Evolutionary conservation across 176 grass and related monocot species (phyloP), one percentile per base, ranked within the genome.

Genomic region (Carex kokanica): DNA sequence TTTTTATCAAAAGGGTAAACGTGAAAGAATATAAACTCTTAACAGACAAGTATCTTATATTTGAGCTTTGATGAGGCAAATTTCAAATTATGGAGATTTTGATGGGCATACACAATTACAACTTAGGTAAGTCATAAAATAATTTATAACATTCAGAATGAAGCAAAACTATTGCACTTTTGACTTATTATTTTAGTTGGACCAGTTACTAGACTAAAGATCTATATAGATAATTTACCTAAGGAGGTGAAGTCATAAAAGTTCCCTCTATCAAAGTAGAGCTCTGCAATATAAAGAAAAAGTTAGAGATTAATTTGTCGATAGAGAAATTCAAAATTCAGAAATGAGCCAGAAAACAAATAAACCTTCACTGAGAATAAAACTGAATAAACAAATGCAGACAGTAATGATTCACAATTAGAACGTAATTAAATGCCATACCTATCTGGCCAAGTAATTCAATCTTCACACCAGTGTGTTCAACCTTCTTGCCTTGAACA

Each of bases 221-320:
- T 69, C 12, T 17, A 24, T 52, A 51, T 60, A 25, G 13, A 6
- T 67, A 78, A 65, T 64, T 65, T 80, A 98, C 95, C 92, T 78
- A 98, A 78, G 20, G 95, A 98, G 73, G 90, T 94, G 57, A 98
- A 98, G 89, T 98, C 95, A 38, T 98, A 94, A 85, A 94, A 94
- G 82, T 93, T 94, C 63, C 90, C 95, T 91, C 87, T 91, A 68
- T 94, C 95, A 10, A 94, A 90, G 79, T 98, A 94, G 2, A 94
- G 77, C 62, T 98, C 95, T 94, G 95, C 45, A 84, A 31, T 16
- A 64, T 29, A 88, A 17, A 66, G 0, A 84, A 86, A 53, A 74
- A 40, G 67, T 55, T 80, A 70, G 81, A 62, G 11, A 88, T 20
- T 1, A 64, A 34, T 41, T 15, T 57, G 23, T 10, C 74, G 6